Base-by-base conservation (phyloP, 768 basidiomycete genomes). In the Lactifluus hygrophoroides region DNA sequence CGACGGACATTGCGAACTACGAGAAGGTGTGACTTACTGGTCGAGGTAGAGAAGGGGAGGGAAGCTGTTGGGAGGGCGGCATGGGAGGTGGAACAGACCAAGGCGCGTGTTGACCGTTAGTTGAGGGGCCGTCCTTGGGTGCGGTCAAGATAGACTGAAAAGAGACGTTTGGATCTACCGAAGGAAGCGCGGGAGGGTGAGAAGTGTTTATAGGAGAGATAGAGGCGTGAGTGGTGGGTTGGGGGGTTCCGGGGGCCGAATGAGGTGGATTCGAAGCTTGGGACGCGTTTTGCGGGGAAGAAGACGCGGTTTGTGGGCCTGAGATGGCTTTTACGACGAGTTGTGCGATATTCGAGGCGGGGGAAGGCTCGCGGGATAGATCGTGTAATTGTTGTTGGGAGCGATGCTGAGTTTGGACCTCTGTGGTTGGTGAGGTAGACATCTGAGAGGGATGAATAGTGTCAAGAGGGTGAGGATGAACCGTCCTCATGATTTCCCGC, bases 391-490 rank as follows among this genome's bases (percentile, higher is more conserved):
- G 59, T 34, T 57, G 63, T 42, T 54, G 61, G 49, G 49, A 25
- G 13, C 42, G 60, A 52, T 56, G 61, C 27, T 61, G 58, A 56
- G 30, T 28, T 49, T 62, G 62, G 40, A 63, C 38, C 37, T 63
- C 62, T 10, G 55, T 44, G n/a, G 37, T 60, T 38, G 61, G 19
- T 6, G 63, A 44, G 34, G 50, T 58, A 11, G 61, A 46, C 63
- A 64, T 64, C 50, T 62, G 63, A 56, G 58, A 60, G n/a, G 63
- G 63, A 54, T 63, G 61, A 13, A 63, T 54, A 54, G 61, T 62
- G 69, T 77, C 68, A 72, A 76, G 70, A 68, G 81, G 61, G 82
- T 78, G 16, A 79, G 77, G 64, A 67, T 75, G 74, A 50, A 74
- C 75, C 0, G 73, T 74, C 74, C 73, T 74, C 73, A 74, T 74